Evolutionary conservation across 192 early-diverging fungal species (phyloP), one percentile per base, ranked within the genome.

Genomic region (Funneliformis geosporum): DNA sequence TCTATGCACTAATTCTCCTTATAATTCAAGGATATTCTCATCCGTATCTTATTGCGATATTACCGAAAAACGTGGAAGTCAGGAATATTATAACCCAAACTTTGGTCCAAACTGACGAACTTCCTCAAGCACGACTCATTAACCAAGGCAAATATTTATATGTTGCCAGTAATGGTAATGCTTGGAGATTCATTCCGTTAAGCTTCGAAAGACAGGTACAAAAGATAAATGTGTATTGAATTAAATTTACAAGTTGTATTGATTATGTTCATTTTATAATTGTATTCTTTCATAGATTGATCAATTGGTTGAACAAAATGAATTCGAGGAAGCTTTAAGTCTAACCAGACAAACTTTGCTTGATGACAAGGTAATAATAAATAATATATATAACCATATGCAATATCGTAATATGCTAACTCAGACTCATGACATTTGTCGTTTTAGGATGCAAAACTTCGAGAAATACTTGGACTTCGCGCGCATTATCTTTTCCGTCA

Each of bases 81-180:
- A 89, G 95, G 79, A 96, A 94, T 66, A 91, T 98, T 64, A 92
- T 87, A 61, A 94, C 95, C 0, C 91, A 92, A 66, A 90, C 90
- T 4, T 83, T 96, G 27, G 94, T 99, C 5, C 97, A 99, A 82
- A 86, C 88, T 42, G 88, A 96, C 14, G 87, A 91, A 21, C 85
- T 99, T 39, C 80, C 87, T 1, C 87, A 93, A 42, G 87, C 89
- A 43, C 84, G 87, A n/a, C 85, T 91, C 47, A 86, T 92, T 50
- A 86, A 90, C 62, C 88, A 90, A 80, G 94, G 94, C 44, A 93
- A 93, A 76, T 88, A 92, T 27, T 86, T 95, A 18, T 95, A 93
- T 82, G 90, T 92, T 33, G 84, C 92, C 21, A 93, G 89, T 40
- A 64, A 82, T 28, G 87, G 86, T 42, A 91, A 90, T 44, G 89